Base-by-base conservation (phyloP, 306 rosid species). In the Coriaria nepalensis region DNA sequence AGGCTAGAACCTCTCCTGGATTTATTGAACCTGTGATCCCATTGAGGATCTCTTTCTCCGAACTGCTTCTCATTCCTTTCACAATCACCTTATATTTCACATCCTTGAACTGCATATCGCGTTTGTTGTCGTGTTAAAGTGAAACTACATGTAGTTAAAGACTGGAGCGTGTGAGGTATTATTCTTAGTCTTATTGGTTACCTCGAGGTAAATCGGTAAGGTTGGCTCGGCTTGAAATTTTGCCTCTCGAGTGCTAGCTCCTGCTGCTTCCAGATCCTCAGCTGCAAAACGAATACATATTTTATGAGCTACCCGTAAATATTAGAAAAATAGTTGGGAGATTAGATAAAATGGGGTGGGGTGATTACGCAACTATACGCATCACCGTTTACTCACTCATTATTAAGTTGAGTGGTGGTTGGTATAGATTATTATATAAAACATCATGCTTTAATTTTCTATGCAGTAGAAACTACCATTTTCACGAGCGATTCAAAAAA, bases 1-100 rank as follows among this genome's bases (percentile, higher is more conserved):
- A 54, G 15, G 98, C 98, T 61, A 92, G 65, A 59, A 92, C 96
- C 63, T 92, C 98, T 6, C 98, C 88, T 6, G 98, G 96, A 69
- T 71, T 70, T 12, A 92, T 94, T 6, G 58, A 70, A 50, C 99
- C 99, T 4, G 75, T 73, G 38, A 92, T 86, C 48, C 99, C 96
- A 53, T 80, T 52, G 72, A 92, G 49, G 37, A 92, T 82, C 41
- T 82, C 81, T 67, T 86, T 92, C 77, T 92, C 93, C 47, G 45
- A 77, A 40, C 12, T 73, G 62, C 86, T 52, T 44, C 81, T 78
- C 53, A 86, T 59, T 72, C 93, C 83, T 62, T 75, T 92, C 9
- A 82, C 15, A 44, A 66, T 67, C 42, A 92, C 59, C 87, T 82
- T 92, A 82, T 86, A 80, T 43, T 75, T 52, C 65, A 92, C 93